Conservation (phyloP, 106 monocot species). For the Allium cepa region DNA sequence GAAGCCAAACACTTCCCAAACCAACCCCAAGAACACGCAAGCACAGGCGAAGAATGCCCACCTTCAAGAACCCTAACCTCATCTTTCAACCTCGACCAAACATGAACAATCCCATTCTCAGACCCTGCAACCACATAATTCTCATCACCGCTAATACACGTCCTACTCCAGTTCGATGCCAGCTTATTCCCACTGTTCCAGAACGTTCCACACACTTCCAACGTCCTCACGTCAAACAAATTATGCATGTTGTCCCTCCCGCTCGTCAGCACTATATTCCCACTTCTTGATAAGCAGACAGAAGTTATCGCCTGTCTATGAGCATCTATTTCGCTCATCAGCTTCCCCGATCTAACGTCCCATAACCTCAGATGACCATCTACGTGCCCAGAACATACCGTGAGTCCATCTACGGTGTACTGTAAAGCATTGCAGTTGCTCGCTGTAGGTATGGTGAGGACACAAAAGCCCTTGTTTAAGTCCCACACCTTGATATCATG, state of each 20-base stretch:
- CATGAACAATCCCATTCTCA: slow-evolving; percentile 57
- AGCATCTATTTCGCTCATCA: slow-evolving; percentile 67
- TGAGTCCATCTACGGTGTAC: slow-evolving; percentile 55
- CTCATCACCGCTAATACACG: slow-evolving; percentile 84
- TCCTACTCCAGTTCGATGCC: slow-evolving; percentile 77
- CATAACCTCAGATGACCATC: slow-evolving; percentile 86
- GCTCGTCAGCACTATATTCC: slow-evolving; percentile 67
- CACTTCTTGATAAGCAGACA: slow-evolving; percentile 52
- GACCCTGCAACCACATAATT: slow-evolving; percentile 66
- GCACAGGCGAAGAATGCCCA: slow-evolving; percentile 57
- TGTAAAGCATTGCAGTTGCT: slow-evolving; percentile 88
- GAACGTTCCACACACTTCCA: slow-evolving; percentile 75
- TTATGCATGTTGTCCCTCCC: slow-evolving; percentile 89
- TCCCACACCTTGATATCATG: slow-evolving; percentile 91
- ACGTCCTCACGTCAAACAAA: slow-evolving; percentile 66
- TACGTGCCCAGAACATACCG: slow-evolving; percentile 73
- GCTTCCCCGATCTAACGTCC: slow-evolving; percentile 57
- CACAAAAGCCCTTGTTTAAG: slow-evolving; percentile 67
- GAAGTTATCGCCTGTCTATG: slow-evolving; percentile 82
- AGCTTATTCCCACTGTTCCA: slow-evolving; percentile 42
- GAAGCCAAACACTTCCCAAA: slow-evolving; percentile 52
- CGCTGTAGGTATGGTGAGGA: slow-evolving; percentile 54
- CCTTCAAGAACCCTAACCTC: slow-evolving; percentile 49
- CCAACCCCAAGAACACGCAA: slow-evolving; percentile 69
- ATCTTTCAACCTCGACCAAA: slow-evolving; percentile 65